Evolutionary conservation across 768 basidiomycete species (phyloP).

Genomic region (Leccinellum albellum): DNA sequence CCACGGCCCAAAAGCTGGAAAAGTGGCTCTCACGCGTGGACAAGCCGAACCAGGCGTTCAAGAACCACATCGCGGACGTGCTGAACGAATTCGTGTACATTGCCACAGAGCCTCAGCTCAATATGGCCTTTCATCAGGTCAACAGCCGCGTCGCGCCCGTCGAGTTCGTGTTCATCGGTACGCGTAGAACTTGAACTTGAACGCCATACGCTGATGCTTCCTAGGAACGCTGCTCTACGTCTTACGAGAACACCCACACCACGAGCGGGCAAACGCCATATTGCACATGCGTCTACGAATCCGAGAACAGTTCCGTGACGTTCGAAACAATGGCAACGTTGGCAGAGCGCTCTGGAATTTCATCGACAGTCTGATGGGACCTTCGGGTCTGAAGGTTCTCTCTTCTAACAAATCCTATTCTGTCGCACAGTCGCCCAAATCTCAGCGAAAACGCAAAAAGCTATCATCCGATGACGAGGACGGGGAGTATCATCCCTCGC

Average conservation of each 20-base stretch:
- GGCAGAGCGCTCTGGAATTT: slow-evolving; percentile 56
- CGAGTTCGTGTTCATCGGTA: slow-evolving; percentile 81
- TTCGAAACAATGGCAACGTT: slow-evolving; percentile 59
- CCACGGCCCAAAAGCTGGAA: slow-evolving; percentile 55
- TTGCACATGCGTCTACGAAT: slow-evolving; percentile 53
- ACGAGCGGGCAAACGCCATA: slow-evolving; percentile 53
- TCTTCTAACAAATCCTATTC: slow-evolving; percentile 19
- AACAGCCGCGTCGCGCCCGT: slow-evolving; percentile 63
- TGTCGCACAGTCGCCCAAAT: slow-evolving; percentile 4
- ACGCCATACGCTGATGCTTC: background rate
- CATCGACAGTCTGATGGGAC: slow-evolving; percentile 41
- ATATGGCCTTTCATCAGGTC: slow-evolving; percentile 51
- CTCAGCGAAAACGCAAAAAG: slow-evolving; percentile 31
- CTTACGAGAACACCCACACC: slow-evolving; percentile 38
- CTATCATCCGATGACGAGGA: slow-evolving; percentile 38
- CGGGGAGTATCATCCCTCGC: slow-evolving; percentile 45
- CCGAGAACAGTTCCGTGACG: slow-evolving; percentile 54
- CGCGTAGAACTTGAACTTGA: slow-evolving; percentile 6
- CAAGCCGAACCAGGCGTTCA: slow-evolving; percentile 46
- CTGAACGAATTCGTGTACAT: slow-evolving; percentile 54
- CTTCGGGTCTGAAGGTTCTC: slow-evolving; percentile 29
- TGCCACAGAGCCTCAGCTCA: slow-evolving; percentile 38
- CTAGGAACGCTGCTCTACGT: slow-evolving; percentile 68
- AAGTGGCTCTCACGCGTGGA: slow-evolving; percentile 36
- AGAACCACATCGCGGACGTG: slow-evolving; percentile 48